Conservation (phyloP, 164 flowering plant species). For the Nymphaea colorata region DNA sequence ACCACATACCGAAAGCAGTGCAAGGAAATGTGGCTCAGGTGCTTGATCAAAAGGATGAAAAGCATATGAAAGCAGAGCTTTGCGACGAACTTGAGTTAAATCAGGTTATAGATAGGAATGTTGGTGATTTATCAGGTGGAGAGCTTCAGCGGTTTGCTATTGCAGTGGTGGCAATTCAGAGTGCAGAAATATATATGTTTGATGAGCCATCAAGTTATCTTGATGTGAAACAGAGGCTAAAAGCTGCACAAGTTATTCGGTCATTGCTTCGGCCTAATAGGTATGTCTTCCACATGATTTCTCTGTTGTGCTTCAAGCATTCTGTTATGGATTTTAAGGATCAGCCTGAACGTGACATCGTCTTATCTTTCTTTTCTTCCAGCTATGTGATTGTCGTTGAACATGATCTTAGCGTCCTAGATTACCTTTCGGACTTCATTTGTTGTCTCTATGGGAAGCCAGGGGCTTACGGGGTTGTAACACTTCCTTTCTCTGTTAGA, state of each 20-base stretch:
- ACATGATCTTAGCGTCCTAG: slow-evolving; percentile 97
- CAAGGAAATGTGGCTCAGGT: slow-evolving; percentile 97
- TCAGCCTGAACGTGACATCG: background rate
- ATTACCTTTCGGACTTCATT: slow-evolving; percentile 94
- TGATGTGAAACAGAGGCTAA: slow-evolving; percentile 97
- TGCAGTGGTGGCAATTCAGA: slow-evolving; percentile 91
- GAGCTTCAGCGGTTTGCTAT: slow-evolving; percentile 98
- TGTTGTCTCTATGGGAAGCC: slow-evolving; percentile 99
- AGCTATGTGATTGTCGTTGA: slow-evolving; percentile 99
- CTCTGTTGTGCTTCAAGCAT: background rate
- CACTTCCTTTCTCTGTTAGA: slow-evolving; percentile 96
- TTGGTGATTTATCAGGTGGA: slow-evolving; percentile 95
- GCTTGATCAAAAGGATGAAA: slow-evolving; percentile 91
- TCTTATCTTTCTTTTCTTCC: slow-evolving; percentile 14
- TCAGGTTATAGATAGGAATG: slow-evolving; percentile 91
- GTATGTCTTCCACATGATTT: slow-evolving; percentile 16
- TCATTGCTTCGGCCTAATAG: slow-evolving; percentile 88
- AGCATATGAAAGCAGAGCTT: slow-evolving; percentile 58
- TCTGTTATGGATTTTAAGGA: background rate
- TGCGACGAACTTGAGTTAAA: slow-evolving; percentile 73
- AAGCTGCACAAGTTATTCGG: slow-evolving; percentile 93
- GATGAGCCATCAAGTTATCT: slow-evolving; percentile 99
- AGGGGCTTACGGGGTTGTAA: slow-evolving; percentile 97
- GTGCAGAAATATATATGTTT: slow-evolving; percentile 97
- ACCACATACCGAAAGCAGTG: slow-evolving; percentile 92